Percentiles rank a stretch among this genome's conserved stretches.
Conservation (phyloP, 345 rosid species). For the Populus simonii region DNA sequence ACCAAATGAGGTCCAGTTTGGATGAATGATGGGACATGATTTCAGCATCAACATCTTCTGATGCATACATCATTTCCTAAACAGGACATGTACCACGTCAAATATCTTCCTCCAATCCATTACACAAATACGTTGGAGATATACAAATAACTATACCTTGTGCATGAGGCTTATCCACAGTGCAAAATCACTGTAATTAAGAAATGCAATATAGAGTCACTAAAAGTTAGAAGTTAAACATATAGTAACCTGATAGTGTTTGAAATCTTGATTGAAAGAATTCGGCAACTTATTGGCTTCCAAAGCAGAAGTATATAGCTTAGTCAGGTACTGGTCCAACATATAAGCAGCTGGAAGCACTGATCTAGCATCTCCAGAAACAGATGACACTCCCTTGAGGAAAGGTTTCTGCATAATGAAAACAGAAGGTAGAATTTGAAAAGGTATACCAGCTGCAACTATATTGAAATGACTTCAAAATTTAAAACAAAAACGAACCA, state of each 20-base stretch:
- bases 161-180: too few species aligned
- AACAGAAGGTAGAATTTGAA: slow-evolving; percentile 14
- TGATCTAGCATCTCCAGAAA: slow-evolving; percentile 69
- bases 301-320: slow-evolving; percentile 48
- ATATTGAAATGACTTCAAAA: slow-evolving; percentile 10
- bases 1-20: too few species aligned
- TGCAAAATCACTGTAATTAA: not conserved
- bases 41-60: too few species aligned
- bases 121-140: too few species aligned
- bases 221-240: not conserved
- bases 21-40: too few species aligned
- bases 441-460: slow-evolving; percentile 15
- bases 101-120: too few species aligned
- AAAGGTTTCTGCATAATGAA: slow-evolving; percentile 59
- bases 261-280: slow-evolving; percentile 38
- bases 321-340: slow-evolving; percentile 61
- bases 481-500: slow-evolving; percentile 54
- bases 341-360: slow-evolving; percentile 79
- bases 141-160: too few species aligned
- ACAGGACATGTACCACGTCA: too few species aligned
- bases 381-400: slow-evolving; percentile 60
- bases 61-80: too few species aligned
- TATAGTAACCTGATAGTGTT: slow-evolving; percentile 61
- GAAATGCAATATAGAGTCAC: not conserved
- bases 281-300: slow-evolving; percentile 34